Evolutionary conservation across 148 eudicot species (phyloP).

Genomic region (Amaranthus hypochondriacus): DNA sequence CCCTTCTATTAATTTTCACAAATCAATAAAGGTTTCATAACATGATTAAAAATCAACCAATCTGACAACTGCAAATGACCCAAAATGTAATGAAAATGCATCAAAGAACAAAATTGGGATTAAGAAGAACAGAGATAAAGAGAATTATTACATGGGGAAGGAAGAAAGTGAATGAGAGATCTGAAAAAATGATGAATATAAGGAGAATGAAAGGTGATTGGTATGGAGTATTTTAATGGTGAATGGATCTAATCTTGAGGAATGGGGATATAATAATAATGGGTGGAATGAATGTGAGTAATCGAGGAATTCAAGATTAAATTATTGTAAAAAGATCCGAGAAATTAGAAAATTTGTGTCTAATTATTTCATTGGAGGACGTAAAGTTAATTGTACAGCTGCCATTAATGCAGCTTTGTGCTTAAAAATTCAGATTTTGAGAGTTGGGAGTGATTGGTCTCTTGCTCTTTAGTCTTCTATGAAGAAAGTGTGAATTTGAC

Average conservation of each 20-base stretch:
- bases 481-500: too few species aligned
- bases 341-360: not conserved
- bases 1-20: too few species aligned
- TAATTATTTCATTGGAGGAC: not conserved
- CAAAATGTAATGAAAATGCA: not conserved
- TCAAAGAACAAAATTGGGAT: not conserved
- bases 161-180: not conserved
- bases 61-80: too few species aligned
- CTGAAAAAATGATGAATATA: not conserved
- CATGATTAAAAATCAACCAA: not conserved
- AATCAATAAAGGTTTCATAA: too few species aligned
- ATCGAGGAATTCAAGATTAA: not conserved
- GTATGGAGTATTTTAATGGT: not conserved
- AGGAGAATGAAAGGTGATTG: not conserved
- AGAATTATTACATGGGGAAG: not conserved
- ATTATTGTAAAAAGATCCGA: constrained; percentile 6
- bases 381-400: too few species aligned
- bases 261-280: not conserved
- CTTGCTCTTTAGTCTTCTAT: too few species aligned
- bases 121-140: not conserved
- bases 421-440: too few species aligned
- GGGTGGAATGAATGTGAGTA: constrained; percentile 12
- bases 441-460: too few species aligned
- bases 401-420: too few species aligned
- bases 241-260: constrained; percentile 17